A percentile compares a stretch with the other conserved stretches of the same genome.
Conservation (phyloP, 2,329 filamentous ascomycete species). For the Fusarium cyanostomum region DNA sequence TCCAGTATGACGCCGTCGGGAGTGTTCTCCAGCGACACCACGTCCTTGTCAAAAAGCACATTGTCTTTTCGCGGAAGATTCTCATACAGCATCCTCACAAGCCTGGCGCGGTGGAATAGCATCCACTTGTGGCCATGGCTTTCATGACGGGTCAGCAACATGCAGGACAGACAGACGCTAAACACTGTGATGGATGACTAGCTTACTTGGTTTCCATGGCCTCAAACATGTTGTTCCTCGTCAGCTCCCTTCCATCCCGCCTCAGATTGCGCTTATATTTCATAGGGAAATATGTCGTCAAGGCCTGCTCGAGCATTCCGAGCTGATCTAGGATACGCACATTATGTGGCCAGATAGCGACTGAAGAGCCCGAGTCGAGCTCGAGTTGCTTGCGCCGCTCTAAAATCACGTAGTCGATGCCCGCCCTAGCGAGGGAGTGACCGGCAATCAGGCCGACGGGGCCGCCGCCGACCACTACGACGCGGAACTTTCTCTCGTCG, state of each 20-base stretch:
- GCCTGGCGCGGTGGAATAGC: constrained; percentile 14
- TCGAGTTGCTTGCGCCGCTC: constrained; percentile 37
- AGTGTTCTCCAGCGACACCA: constrained; percentile 13
- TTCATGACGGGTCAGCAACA: too few species aligned
- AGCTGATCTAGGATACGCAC: constrained; percentile 18
- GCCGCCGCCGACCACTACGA: constrained; percentile 46
- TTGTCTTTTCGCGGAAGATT: constrained; percentile 1
- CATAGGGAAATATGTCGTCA: too few species aligned
- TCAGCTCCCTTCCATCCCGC: too few species aligned
- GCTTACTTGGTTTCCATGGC: too few species aligned
- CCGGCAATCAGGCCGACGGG: constrained; percentile 44
- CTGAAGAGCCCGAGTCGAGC: constrained; percentile 32
- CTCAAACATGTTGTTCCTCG: too few species aligned
- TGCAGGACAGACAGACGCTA: too few species aligned
- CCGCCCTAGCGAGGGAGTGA: constrained; percentile 44
- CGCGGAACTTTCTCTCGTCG: constrained; percentile 19
- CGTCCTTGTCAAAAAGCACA: constrained; percentile 15
- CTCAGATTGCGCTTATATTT: too few species aligned
- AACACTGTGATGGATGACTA: too few species aligned
- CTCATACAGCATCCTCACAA: constrained; percentile 9
- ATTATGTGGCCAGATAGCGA: constrained; percentile 8
- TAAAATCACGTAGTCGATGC: constrained; percentile 45
- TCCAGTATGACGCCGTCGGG: constrained; percentile 4
- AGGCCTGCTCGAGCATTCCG: too few species aligned
- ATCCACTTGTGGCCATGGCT: constrained; percentile 7